A percentile compares a stretch with the other conserved stretches of the same genome.
phyloP scores from a whole-genome alignment of 2,329 filamentous ascomycete species.

The Tolypocladium amazonense region DNA sequence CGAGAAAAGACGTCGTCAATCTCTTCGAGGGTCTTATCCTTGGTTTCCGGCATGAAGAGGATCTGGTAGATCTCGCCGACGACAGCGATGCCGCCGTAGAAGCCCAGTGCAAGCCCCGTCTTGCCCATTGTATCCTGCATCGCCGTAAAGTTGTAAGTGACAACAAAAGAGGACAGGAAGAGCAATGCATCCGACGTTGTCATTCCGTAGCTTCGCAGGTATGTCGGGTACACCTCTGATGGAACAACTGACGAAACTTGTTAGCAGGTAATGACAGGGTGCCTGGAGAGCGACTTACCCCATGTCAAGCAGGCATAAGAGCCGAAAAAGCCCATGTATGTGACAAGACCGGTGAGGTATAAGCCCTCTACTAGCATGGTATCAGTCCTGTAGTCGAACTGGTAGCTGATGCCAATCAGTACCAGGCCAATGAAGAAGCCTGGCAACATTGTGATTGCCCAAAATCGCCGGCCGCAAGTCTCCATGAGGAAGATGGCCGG shows the following conservation, averaged over 20 bases:
- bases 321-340: conserved; percentile 61
- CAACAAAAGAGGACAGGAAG: conserved; percentile 61
- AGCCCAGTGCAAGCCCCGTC: conserved; percentile 57
- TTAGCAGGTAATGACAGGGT: not conserved
- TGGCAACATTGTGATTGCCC: conserved; percentile 62
- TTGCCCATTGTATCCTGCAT: conserved; percentile 60
- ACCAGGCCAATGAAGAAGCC: conserved; percentile 62
- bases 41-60: conserved; percentile 67
- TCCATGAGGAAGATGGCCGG: conserved; percentile 64
- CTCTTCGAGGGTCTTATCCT: conserved; percentile 58
- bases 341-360: conserved; percentile 56
- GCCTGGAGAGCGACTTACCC: conserved; percentile 15
- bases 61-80: conserved; percentile 63
- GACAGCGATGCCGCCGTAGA: conserved; percentile 64
- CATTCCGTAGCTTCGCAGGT: conserved; percentile 65
- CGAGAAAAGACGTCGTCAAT: conserved; percentile 57
- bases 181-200: conserved; percentile 56
- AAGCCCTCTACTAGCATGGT: conserved; percentile 41
- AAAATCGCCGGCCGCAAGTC: conserved; percentile 60
- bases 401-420: conserved; percentile 54
- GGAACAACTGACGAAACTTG: conserved; percentile 36
- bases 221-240: conserved; percentile 61
- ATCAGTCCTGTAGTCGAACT: conserved; percentile 35
- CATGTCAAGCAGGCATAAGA: conserved; percentile 54
- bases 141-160: conserved; percentile 63